A percentile compares a stretch with the other conserved stretches of the same genome.
Conservation (phyloP, 179 eudicot species). For the Gypsophila paniculata region DNA sequence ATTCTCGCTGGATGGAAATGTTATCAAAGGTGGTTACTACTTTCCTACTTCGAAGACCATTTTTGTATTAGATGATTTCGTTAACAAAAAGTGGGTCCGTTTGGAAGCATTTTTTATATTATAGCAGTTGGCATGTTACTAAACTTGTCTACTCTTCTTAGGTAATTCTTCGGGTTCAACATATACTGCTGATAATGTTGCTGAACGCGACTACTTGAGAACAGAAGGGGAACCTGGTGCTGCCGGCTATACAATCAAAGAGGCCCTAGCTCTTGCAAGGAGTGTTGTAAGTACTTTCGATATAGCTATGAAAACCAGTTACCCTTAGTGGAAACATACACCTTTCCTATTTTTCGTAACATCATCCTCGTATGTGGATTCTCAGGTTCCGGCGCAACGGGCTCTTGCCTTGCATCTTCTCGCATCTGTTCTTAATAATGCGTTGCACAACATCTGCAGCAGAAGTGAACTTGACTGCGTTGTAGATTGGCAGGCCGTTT, state of each 20-base stretch:
- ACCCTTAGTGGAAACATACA: not conserved
- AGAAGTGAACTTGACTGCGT: constrained; percentile 34
- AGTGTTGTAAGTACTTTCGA: constrained; percentile 61
- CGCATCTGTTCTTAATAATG: constrained; percentile 59
- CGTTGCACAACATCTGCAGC: constrained; percentile 38
- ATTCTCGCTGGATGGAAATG: constrained; percentile 64
- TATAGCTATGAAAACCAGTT: not conserved
- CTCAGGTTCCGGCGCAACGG: constrained; percentile 81
- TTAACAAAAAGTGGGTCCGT: not conserved
- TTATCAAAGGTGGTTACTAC: constrained; percentile 31
- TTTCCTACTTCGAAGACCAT: not conserved
- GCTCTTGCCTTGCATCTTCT: constrained; percentile 78
- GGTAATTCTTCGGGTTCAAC: constrained; percentile 36
- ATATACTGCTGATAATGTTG: constrained; percentile 57
- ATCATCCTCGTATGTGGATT: constrained; percentile 25
- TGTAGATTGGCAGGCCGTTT: constrained; percentile 80
- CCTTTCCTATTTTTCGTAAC: not conserved
- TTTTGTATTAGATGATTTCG: not conserved
- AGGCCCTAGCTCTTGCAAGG: constrained; percentile 77
- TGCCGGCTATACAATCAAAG: constrained; percentile 86
- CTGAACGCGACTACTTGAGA: constrained; percentile 79
- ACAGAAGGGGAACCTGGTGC: constrained; percentile 98
- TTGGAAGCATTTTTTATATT: not conserved
- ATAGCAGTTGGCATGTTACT: not conserved
- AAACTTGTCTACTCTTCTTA: constrained; percentile 8